Evolutionary conservation across 495 filamentous ascomycete genomes (phyloP), one percentile per base, ranked within the genome.

Genomic region (Podospora comata): DNA sequence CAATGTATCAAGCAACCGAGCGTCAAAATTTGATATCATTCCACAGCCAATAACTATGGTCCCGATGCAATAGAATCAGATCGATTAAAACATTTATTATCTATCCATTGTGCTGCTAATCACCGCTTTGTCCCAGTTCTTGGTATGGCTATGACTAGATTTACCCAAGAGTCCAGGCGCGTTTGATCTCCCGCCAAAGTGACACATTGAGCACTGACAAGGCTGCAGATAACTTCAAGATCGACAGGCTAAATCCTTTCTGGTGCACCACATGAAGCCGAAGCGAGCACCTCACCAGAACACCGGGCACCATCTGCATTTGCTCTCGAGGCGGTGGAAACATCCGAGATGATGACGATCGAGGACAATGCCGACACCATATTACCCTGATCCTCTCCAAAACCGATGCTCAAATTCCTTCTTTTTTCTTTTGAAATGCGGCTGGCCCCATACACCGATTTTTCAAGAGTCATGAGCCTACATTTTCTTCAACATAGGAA

Each of bases 221-320:
- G 26, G 34, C 27, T 62, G 57, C n/a, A 23, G 27, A 60, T n/a
- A 60, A 5, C 23, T 54, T 34, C 63, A 55, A 16, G 66, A 67
- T 67, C 66, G 58, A 63, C 66, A 67, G 66, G 66, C 60, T 67
- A 67, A 67, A 67, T 63, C 18, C 20, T 5, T 32, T 61, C 34
- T 53, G 26, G 26, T 53, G 26, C 26, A 55, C 58, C 58, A 67
- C 27, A 63, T 63, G 61, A 63, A 67, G 66, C 66, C 34, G 60
- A 67, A 56, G 32, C 66, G 39, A 44, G 19, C 48, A 55, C 39
- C 60, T 67, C 53, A 27, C 61, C 61, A 63, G 11, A 63, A n/a
- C 27, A 63, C 30, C 32, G 34, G 61, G 61, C 19, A 62, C 32
- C n/a, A 23, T 44, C 16, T 32, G 60, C 66, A 5, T 7, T 61